A percentile compares a stretch with the other conserved stretches of the same genome.
Evolutionary conservation across 306 rosid genomes (phyloP).

Genomic region (Morella rubra): DNA sequence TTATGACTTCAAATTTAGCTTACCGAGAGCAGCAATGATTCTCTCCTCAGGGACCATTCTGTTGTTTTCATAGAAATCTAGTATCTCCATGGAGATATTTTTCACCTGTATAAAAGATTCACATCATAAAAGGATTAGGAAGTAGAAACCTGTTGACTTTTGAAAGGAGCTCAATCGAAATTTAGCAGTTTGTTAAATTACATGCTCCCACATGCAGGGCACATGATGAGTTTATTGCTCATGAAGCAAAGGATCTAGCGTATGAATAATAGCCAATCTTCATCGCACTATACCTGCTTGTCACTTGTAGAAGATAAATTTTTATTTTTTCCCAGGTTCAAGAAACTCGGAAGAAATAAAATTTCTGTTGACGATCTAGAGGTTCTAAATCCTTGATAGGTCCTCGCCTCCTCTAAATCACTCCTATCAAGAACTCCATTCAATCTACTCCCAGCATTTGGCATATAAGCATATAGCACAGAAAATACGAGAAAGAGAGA

Average conservation of each 20-base stretch:
- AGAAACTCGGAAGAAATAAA: too few relatives aligned
- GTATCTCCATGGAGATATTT: constrained; percentile 85
- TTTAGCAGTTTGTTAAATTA: background rate
- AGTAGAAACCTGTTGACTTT: background rate
- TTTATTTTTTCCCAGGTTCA: background rate
- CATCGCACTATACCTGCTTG: background rate
- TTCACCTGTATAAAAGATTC: constrained; percentile 61
- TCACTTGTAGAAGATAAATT: background rate
- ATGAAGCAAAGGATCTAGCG: background rate
- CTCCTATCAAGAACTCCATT: background rate
- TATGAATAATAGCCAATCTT: background rate
- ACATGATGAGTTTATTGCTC: background rate
- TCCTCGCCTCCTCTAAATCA: background rate
- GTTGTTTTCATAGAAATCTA: constrained; percentile 82
- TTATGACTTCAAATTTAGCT: constrained; percentile 52
- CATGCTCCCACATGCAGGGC: background rate
- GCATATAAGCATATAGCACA: background rate
- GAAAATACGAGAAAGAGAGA: background rate
- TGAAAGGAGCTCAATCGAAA: background rate
- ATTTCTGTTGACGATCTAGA: background rate
- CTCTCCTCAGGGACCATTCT: constrained; percentile 56
- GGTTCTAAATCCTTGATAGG: background rate
- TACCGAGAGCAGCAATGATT: constrained; percentile 58
- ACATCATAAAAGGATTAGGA: background rate
- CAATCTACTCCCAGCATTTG: background rate